Conservation (phyloP, 1,284 basidiomycete genomes). For the Sutorius eximius region DNA sequence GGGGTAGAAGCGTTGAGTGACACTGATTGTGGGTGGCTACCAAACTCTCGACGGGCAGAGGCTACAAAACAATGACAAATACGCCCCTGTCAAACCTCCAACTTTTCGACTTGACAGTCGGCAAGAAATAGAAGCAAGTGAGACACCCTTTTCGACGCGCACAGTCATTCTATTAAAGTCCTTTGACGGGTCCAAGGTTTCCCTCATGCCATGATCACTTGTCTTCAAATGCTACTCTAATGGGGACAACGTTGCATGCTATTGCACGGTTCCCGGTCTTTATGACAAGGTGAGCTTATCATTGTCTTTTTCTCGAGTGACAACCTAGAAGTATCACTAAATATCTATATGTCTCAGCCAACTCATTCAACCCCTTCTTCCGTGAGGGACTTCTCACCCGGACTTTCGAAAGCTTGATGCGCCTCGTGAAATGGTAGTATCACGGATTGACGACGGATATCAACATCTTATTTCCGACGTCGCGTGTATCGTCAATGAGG, state of each 20-base stretch:
- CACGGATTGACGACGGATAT: constrained; percentile 32
- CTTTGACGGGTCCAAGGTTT: constrained; percentile 32
- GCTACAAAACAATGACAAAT: constrained; percentile 30
- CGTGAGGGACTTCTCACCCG: constrained; percentile 30
- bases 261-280: constrained; percentile 45
- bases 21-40: constrained; percentile 3
- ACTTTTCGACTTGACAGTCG: too few species aligned
- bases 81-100: neutral
- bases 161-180: constrained; percentile 21
- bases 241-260: constrained; percentile 39
- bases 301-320: neutral
- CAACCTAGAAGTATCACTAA: constrained; percentile 3
- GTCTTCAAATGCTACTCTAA: constrained; percentile 42
- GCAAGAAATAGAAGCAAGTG: too few species aligned
- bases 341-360: constrained; percentile 29
- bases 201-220: constrained; percentile 26
- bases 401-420: constrained; percentile 30
- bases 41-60: neutral
- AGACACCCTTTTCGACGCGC: too few species aligned
- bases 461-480: constrained; percentile 38
- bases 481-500: constrained; percentile 38
- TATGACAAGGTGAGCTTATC: constrained; percentile 36
- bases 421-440: constrained; percentile 23
- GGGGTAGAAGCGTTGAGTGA: constrained; percentile 12
- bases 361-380: constrained; percentile 36